Evolutionary conservation across 306 rosid genomes (phyloP), one percentile per base, ranked within the genome.

Genomic region (Cucumis cinereus): DNA sequence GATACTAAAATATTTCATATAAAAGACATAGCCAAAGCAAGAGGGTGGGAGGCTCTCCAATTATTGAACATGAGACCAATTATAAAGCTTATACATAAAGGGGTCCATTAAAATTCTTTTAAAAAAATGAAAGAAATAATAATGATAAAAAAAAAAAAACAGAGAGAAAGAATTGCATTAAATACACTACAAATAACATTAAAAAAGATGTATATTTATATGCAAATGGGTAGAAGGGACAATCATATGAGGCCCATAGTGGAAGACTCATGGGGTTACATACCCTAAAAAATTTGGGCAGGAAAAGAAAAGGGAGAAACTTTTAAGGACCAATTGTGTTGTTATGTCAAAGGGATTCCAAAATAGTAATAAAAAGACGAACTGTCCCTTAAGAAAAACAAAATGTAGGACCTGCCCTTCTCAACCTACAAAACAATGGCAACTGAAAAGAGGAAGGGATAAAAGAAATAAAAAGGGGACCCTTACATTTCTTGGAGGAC

Each of bases 321-420:
- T 47, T 47, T 70, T 47, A 12, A 47, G 57, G 75, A 14, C 40
- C 56, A 22, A 7, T 69, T 45, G 56, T 43, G 22, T 0, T 16
- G 75, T 16, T 41, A 43, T 68, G 74, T 68, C 74, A 47, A 22
- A 12, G 24, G 22, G 24, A 63, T 15, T 35, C 70, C 22, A 8
- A 6, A 5, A 63, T 17, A 19, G 26, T 30, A 30, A 30, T 30
- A 69, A 24, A 45, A 45, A 15, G 38, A 69, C 40, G 38, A 43
- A 71, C 26, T 49, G 60, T 71, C 59, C 76, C 33, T 49, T 26
- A 1, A 71, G 58, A 71, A 50, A 43, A 30, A 50, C 53, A 49
- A 66, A 45, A 47, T 30, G 76, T 72, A 72, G 76, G 76, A 26
- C 76, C 59, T 71, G 75, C 75, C 56, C 57, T 70, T 2, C 35